These are phyloP conservation scores for Aspergillus aculeatinus DNA, from an alignment of 2,329 filamentous ascomycete species.

Conservation along the genomic window DNA sequence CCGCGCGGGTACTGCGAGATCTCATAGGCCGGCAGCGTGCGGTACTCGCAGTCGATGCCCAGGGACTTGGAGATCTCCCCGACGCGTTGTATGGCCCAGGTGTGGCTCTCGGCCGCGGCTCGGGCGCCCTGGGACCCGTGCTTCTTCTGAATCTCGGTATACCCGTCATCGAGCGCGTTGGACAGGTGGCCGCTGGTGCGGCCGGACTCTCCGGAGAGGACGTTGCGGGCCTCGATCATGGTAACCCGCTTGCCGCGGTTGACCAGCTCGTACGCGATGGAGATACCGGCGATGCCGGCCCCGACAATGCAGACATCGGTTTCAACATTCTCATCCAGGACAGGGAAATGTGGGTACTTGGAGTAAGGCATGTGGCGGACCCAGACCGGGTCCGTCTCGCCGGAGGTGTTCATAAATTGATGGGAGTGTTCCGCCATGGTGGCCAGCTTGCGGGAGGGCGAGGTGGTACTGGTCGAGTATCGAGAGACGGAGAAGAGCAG, in stretches of 20 bases:
- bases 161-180: slow-evolving; percentile 56
- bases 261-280: slow-evolving; percentile 55
- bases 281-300: slow-evolving; percentile 54
- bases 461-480: background rate
- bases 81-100: slow-evolving; percentile 54
- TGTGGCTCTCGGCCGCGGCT: slow-evolving; percentile 54
- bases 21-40: slow-evolving; percentile 50
- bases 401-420: slow-evolving; percentile 46
- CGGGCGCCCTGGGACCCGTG: slow-evolving; percentile 53
- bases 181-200: slow-evolving; percentile 57
- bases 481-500: background rate
- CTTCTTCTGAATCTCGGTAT: slow-evolving; percentile 52
- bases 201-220: slow-evolving; percentile 53
- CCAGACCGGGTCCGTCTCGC: slow-evolving; percentile 55
- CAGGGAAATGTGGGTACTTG: slow-evolving; percentile 45
- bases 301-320: slow-evolving; percentile 55
- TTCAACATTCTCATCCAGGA: slow-evolving; percentile 45
- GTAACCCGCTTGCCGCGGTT: slow-evolving; percentile 51
- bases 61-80: slow-evolving; percentile 52
- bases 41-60: slow-evolving; percentile 58
- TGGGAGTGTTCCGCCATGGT: background rate
- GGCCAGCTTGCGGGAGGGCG: background rate
- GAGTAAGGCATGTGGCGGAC: slow-evolving; percentile 50
- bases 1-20: slow-evolving; percentile 51
- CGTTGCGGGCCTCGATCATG: slow-evolving; percentile 56